Evolutionary conservation across 78 protist genomes (phyloP), one percentile per base, ranked within the genome.

Genomic region (Andalucia godoyi): DNA sequence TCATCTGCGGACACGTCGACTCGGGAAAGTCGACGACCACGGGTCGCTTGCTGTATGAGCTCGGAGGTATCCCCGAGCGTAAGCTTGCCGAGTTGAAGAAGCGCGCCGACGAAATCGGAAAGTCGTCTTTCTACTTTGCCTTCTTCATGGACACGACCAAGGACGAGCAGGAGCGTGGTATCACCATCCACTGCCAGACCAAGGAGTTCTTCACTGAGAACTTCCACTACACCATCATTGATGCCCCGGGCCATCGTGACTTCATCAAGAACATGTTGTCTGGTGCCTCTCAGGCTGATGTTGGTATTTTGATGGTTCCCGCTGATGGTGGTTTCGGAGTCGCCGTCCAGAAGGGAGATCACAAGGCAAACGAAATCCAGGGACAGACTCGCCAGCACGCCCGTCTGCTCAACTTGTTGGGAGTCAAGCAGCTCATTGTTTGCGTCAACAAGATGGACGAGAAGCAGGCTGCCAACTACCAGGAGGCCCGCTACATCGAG

Each of bases 101-200:
- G 69, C 62, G 66, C 39, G 70, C 80, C 58, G 60, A 57, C 37
- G 57, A 54, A 38, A 53, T 60, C 8, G 81, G 82, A 7, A 74
- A 77, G 46, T 25, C 43, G 12, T 74, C 82, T 36, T 74, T 66
- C 82, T 8, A 64, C 9, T 50, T 18, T 13, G 66, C 42, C 13
- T 60, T 12, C 25, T 13, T 17, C 41, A 12, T 13, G 40, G 73
- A 67, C 53, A 67, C 47, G 73, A 40, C 73, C 27, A 57, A 57
- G n/a, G 73, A 67, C 40, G 92, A 81, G 81, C 66, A 83, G 58
- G 81, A 76, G 2, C 92, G 98, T 37, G 95, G 95, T 62, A 94
- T 94, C 84, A 94, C 98, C 66, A 94, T 94, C 64, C 67, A 82
- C 49, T 73, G 95, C 7, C 69, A 92, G 40, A 92, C 87, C 84